These are phyloP conservation scores for Barnettozyma botsteinii DNA, from an alignment of 805 yeast species.

Conservation along the genomic window DNA sequence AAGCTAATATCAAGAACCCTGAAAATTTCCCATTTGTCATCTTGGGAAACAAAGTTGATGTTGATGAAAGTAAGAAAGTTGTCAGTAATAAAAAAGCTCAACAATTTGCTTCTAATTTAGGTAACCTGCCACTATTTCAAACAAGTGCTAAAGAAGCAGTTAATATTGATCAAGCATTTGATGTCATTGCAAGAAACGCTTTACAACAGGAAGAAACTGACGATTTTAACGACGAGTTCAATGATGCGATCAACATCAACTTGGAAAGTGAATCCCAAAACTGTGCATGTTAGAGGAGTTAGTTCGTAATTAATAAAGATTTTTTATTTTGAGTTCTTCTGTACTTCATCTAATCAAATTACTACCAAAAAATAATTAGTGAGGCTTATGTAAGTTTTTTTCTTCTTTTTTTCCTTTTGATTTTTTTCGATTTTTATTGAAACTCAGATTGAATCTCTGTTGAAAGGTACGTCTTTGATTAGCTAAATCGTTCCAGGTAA, in stretches of 20 bases:
- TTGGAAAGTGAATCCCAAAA: constrained; percentile 61
- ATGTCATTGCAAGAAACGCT: constrained; percentile 92
- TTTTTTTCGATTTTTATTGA: no score
- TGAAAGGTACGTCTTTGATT: no score
- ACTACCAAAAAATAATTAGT: no score
- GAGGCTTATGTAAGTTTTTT: no score
- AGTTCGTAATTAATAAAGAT: no score
- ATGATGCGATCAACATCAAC: constrained; percentile 93
- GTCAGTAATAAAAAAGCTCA: constrained; percentile 56
- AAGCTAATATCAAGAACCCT: constrained; percentile 89
- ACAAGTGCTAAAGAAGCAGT: constrained; percentile 97
- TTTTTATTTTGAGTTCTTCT: no score
- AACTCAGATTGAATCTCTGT: no score
- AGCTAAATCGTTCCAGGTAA: no score
- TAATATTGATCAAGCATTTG: constrained; percentile 93
- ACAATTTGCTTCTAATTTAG: constrained; percentile 53
- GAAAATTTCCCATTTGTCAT: constrained; percentile 94
- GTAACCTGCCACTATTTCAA: constrained; percentile 88
- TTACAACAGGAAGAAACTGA: constrained; percentile 91
- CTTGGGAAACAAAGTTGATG: constrained; percentile 91
- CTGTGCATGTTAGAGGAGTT: constrained; percentile 18
- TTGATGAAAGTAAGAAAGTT: constrained; percentile 82
- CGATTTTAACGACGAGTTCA: constrained; percentile 88
- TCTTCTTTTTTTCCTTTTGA: no score
- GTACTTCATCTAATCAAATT: no score